Evolutionary conservation across 768 basidiomycete species (phyloP), one percentile per base, ranked within the genome.

Genomic region (Cyclocybe cylindracea): DNA sequence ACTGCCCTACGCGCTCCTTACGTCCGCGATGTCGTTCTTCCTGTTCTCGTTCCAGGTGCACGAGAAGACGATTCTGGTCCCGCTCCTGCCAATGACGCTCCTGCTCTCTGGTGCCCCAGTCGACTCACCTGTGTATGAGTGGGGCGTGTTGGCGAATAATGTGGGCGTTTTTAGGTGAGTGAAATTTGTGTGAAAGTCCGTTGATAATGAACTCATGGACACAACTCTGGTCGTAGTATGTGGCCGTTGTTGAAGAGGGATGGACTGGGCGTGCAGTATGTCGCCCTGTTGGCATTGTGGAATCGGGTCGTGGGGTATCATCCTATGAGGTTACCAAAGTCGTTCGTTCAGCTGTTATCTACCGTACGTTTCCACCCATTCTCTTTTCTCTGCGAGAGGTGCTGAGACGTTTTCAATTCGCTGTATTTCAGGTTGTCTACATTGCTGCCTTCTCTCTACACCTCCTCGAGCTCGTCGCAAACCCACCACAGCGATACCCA

Each of bases 11-110:
- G 85, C 89, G 2, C 76, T 97, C 24, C 79, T 94, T 54, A 85
- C 83, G 6, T 86, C 84, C 1, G 89, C 91, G 0, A 80, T 98
- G 76, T 89, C 94, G 7, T 97, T 98, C 78, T 98, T 96, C 73
- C 75, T 98, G 32, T 95, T 96, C 74, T 94, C 94, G 5, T 96
- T 96, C 69, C 94, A 97, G 62, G 94, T 95, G 36, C 95, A 97
- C 67, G 95, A 98, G 68, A 98, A 97, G 75, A 87, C 88, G 3
- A 90, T 98, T 37, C 65, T 97, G 13, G 64, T 98, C 1, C 93
- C 94, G 3, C 75, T 98, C 16, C 67, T 98, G 56, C 95, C 95
- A 0, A 73, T 94, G 29, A 91, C 87, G 0, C 75, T 98, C 13
- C 75, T 95, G 11, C 75, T 95, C 47, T 86, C 75, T 4, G 78